Evolutionary conservation across 2,329 filamentous ascomycete genomes (phyloP), one percentile per base, ranked within the genome.

Genomic region (Aspergillus sp.): DNA sequence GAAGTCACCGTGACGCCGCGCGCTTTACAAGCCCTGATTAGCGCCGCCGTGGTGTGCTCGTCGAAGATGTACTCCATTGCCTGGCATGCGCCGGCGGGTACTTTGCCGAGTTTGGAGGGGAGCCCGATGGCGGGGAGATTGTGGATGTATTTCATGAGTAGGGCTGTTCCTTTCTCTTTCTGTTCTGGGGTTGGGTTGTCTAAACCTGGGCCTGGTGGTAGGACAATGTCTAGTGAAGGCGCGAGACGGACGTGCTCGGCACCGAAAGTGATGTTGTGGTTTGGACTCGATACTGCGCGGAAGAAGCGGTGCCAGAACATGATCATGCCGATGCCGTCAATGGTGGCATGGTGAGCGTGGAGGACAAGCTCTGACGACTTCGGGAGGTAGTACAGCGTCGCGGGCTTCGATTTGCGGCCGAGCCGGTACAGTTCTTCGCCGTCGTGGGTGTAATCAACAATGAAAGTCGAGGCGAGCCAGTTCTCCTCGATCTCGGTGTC

Each of bases 381-480:
- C 4, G 55, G 55, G 2, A 57, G 33, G 4, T 49, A 57, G 49
- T 57, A 54, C 11, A 57, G 44, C 3, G 49, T 57, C 11, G 50
- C 17, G 5, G 44, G 55, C 7, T 25, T 52, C 14, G 49, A 37
- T 1, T 21, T 11, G 21, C 27, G 12, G 12, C 17, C 33, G 1
- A 27, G 23, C 4, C 11, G 43, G n/a, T 49, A 43, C 7, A 57
- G 35, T 8, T 53, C 50, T 1, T 57, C 55, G 1, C 21, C 49
- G 4, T 44, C 17, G n/a, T 14, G 15, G 6, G 6, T 4, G 21
- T 4, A 4, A 14, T 41, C 35, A 6, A 52, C 19, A 8, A 52
- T 43, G 15, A 52, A 52, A 12, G 49, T 52, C 23, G 12, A 14
- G 1, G 19, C 37, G 6, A 21, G 11, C 55, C 55, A 57, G 15